phyloP scores from a whole-genome alignment of 2,329 filamentous ascomycete genomes.

The Cladosporium sp. region DNA sequence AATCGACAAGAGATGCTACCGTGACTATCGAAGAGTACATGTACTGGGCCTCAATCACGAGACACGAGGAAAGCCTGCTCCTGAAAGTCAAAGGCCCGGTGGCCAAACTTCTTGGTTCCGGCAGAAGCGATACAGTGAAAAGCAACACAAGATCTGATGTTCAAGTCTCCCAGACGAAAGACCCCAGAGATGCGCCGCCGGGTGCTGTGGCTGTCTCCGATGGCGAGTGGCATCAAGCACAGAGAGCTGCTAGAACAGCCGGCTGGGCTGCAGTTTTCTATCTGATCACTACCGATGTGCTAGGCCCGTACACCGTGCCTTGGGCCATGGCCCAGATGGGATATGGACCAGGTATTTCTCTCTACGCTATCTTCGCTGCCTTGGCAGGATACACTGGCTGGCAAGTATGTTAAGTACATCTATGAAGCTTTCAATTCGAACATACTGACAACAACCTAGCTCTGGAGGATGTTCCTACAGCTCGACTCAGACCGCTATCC shows the following conservation, averaged over 20 bases:
- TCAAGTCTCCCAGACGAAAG: not conserved
- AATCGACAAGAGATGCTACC: too few species aligned
- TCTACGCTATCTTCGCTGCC: slow-evolving; percentile 41
- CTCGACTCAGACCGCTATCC: slow-evolving; percentile 45
- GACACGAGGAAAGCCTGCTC: not conserved
- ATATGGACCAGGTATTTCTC: slow-evolving; percentile 39
- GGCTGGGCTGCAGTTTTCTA: slow-evolving; percentile 45
- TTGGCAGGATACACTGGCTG: slow-evolving; percentile 41
- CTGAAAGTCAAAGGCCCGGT: not conserved
- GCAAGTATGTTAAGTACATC: slow-evolving; percentile 21
- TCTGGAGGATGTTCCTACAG: slow-evolving; percentile 44
- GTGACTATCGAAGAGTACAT: not conserved
- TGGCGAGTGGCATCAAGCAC: slow-evolving; percentile 35
- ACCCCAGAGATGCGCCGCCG: not conserved
- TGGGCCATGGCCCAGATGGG: slow-evolving; percentile 37
- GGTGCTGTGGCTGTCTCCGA: slow-evolving; percentile 23
- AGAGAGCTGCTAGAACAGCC: slow-evolving; percentile 39
- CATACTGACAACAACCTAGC: not conserved
- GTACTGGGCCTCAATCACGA: not conserved
- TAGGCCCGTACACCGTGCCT: slow-evolving; percentile 40
- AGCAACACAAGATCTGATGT: not conserved
- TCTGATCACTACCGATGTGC: slow-evolving; percentile 47
- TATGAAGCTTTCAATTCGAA: not conserved
- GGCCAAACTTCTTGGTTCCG: not conserved
- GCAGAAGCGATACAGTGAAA: not conserved